Base-by-base conservation (phyloP, 345 rosid species). In the Aegle marmelos region DNA sequence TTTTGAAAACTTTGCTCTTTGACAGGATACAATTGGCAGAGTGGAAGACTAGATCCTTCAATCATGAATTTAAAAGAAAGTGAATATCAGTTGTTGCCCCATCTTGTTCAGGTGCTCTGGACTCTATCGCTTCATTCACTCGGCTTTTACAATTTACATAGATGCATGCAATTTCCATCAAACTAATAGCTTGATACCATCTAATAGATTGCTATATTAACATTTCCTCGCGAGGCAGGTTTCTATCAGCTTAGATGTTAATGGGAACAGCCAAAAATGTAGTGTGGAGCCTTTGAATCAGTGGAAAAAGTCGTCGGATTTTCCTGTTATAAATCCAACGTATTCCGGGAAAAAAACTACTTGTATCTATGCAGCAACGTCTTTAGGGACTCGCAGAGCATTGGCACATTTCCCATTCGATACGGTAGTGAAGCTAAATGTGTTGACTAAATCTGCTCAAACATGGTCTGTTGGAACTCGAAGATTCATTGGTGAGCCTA, bases 351-450 rank as follows among this genome's bases (percentile, higher is more conserved):
- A 68, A 17, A 82, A 81, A 74, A 90, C 86, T 75, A 69, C 22
- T 27, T 88, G 78, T 78, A 79, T 91, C 41, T 91, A 92, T 45
- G 88, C 89, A 2, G 91, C 97, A 24, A 71, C 97, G 22, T 81
- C 97, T 39, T 90, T 96, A 1, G 97, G 98, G 33, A 82, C 87
- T 33, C 90, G 98, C 25, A 82, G 63, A 24, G 63, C 86, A 34
- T 82, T 95, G 80, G 96, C 97, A 0, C 91, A 90, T 81, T 95
- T 95, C 64, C 98, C 98, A 1, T 92, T 95, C 17, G 97, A 95
- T 71, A 92, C 85, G 48, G 90, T 95, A 58, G 91, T 90, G 82
- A 93, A 93, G 88, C 80, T 93, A 17, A 81, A 92, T 78, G 63
- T 80, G 48, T 72, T 53, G 14, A 81, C 80, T 25, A 79, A 80